Conservation (phyloP, 176 grass and related monocot species). For the Triticum timopheevii region DNA sequence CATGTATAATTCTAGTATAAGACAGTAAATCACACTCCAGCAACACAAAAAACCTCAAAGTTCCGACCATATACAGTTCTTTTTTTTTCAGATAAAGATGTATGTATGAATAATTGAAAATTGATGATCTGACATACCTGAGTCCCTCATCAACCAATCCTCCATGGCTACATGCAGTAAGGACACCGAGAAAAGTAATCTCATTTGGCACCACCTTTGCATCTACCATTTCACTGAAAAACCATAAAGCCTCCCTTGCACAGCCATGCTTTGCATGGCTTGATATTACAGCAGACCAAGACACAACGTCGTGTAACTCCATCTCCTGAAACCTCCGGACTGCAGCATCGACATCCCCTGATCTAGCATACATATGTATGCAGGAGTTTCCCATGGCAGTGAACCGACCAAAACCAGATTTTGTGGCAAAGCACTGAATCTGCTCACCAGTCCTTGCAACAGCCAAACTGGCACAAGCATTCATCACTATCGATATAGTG, state of each 20-base stretch:
- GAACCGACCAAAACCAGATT: conserved; percentile 55
- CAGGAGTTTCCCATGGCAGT: conserved; percentile 64
- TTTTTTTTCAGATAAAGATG: neutral
- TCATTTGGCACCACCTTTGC: conserved; percentile 54
- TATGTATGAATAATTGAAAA: neutral
- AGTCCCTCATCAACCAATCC: conserved; percentile 77
- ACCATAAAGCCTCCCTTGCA: conserved; percentile 46
- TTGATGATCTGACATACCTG: conserved; percentile 21
- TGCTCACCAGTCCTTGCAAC: conserved; percentile 57
- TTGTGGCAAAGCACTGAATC: conserved; percentile 60
- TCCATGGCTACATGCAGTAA: conserved; percentile 81
- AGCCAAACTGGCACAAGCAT: conserved; percentile 67
- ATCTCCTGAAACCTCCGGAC: conserved; percentile 65
- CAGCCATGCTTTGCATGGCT: conserved; percentile 70
- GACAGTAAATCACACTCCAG: neutral
- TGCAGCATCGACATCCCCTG: conserved; percentile 65
- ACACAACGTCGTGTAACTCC: conserved; percentile 54
- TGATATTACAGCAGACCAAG: conserved; percentile 82
- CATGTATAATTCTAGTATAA: conserved; percentile 3
- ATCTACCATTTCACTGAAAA: conserved; percentile 57
- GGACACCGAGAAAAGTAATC: conserved; percentile 71
- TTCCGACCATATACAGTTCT: neutral
- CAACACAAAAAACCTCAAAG: conserved; percentile 2
- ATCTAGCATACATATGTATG: conserved; percentile 81
- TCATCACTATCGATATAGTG: conserved; percentile 61